Evolutionary conservation across 2,329 filamentous ascomycete genomes (phyloP).

Genomic region (Penicillium sp.): DNA sequence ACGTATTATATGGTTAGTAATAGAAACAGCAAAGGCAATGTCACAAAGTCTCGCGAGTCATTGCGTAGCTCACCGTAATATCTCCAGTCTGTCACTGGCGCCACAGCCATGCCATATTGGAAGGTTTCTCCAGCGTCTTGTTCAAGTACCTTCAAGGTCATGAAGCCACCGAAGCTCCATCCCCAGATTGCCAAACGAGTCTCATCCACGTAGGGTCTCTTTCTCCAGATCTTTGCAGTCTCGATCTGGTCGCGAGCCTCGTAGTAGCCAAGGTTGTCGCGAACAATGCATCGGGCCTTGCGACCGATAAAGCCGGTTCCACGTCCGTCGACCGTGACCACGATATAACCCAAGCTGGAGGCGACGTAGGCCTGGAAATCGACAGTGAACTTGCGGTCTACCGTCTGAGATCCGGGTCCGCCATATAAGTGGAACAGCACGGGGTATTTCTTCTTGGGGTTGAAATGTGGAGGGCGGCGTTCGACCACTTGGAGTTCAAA

Average conservation of each 20-base stretch:
- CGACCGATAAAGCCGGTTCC: conserved; percentile 90
- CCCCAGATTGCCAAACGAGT: conserved; percentile 90
- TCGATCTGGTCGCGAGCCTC: conserved; percentile 90
- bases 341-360: conserved; percentile 79
- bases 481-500: conserved; percentile 70
- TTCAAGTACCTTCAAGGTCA: conserved; percentile 91
- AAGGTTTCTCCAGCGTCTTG: conserved; percentile 84
- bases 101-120: conserved; percentile 95
- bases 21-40: background rate
- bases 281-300: conserved; percentile 71
- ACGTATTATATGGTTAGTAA: conserved; percentile 2
- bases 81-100: conserved; percentile 96
- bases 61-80: conserved; percentile 59
- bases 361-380: conserved; percentile 91
- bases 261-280: conserved; percentile 75
- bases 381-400: conserved; percentile 71
- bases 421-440: conserved; percentile 94
- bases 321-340: conserved; percentile 88
- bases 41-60: background rate
- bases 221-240: conserved; percentile 76
- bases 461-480: conserved; percentile 82
- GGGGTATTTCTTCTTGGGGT: conserved; percentile 76
- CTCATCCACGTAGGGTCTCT: conserved; percentile 75
- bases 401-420: conserved; percentile 85
- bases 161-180: conserved; percentile 96